phyloP scores from a whole-genome alignment of 176 grass and related monocot genomes.

The Oryza coarctata region DNA sequence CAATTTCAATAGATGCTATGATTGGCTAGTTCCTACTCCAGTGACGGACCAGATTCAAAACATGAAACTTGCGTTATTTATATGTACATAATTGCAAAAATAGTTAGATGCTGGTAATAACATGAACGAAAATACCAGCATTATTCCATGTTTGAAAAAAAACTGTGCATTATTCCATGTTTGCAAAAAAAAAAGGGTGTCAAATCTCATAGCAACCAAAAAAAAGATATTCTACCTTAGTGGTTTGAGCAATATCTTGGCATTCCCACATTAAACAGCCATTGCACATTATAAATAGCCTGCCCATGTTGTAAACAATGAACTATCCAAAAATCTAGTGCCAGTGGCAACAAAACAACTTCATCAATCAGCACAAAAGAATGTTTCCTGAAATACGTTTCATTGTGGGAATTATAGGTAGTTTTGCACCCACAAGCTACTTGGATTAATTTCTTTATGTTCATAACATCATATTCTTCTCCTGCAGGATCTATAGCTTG shows the following conservation, averaged over 20 bases:
- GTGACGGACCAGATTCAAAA: constrained; percentile 11
- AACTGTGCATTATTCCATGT: background rate
- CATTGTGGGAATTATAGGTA: constrained; percentile 61
- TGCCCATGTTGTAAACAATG: background rate
- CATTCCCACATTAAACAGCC: background rate
- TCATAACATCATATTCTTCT: constrained; percentile 15
- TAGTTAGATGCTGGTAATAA: background rate
- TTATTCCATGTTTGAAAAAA: background rate
- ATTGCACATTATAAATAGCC: constrained; percentile 33
- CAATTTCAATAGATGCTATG: background rate
- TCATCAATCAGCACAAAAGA: background rate
- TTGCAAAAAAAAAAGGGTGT: background rate
- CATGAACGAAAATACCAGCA: background rate
- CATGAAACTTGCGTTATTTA: background rate
- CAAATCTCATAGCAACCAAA: background rate
- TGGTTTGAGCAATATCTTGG: constrained; percentile 1
- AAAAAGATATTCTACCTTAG: constrained; percentile 28
- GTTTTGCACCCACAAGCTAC: constrained; percentile 1
- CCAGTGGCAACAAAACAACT: background rate
- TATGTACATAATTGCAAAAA: background rate
- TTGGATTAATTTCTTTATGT: constrained; percentile 10
- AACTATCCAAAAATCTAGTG: background rate
- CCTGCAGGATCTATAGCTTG: constrained; percentile 61
- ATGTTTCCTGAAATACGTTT: constrained; percentile 41
- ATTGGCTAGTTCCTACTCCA: background rate